Evolutionary conservation across 2,329 filamentous ascomycete species (phyloP), one percentile per base, ranked within the genome.

Genomic region (Lachnellula arida): DNA sequence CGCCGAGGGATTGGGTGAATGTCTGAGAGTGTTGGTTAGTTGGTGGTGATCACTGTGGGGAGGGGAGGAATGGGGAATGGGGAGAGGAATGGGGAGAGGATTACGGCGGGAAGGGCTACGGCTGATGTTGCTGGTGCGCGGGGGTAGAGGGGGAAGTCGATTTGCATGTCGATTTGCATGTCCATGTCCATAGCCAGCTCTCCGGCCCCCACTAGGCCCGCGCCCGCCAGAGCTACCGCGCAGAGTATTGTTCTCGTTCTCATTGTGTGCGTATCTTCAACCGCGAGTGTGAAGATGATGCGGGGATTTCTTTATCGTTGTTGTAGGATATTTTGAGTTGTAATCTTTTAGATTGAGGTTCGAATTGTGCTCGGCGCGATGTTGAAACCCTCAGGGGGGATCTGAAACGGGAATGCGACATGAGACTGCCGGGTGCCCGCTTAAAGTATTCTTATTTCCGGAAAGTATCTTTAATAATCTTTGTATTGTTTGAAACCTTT

Each of bases 1-100:
- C n/a, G 34, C 53, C 53, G 1, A 55, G 53, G 32, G 7, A 4
- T 46, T 47, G 47, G 11, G 53, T 50, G 48, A 55, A 55, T 51
- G 48, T 55, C 53, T 44, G 47, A 2, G 8, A 5, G 17, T 5
- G 46, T 49, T 37, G 14, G 43, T 22, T 12, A 8, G 15, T 23
- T 44, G 19, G 34, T 54, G 25, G 15, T 15, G 9, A 22, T n/a
- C n/a, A n/a, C n/a, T n/a, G n/a, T n/a, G 34, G 14, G 12, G 19
- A 17, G n/a, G 8, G 2, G 19, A 22, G 5, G 17, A 5, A 17
- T 23, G 19, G 15, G 11, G 23, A 4, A 12, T 23, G 25, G 5
- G 25, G 25, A 25, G 25, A 4, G 5, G 25, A 4, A 6, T 2
- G 7, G 9, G 8, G 8, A 32, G 28, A 11, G 8, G 9, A 3